Percentiles rank a stretch among this genome's conserved stretches.
phyloP scores from a whole-genome alignment of 805 yeast species.

The Wickerhamiella dianesei region DNA sequence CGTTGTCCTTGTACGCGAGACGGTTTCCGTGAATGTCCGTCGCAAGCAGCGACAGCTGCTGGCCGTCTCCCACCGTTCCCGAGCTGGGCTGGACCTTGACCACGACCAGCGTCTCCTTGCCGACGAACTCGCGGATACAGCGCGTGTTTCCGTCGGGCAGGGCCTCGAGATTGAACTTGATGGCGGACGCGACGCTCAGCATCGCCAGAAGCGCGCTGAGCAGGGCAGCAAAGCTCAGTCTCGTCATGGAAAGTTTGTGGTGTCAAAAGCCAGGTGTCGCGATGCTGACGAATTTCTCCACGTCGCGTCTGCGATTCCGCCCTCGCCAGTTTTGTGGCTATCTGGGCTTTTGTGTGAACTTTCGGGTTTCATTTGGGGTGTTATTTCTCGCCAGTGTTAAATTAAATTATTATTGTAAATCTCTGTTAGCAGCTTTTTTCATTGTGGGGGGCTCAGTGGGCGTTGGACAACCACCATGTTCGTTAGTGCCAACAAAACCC shows the following conservation, averaged over 20 bases:
- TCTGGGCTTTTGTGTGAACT: no score
- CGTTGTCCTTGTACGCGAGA: conserved; percentile 60
- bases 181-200: conserved; percentile 14
- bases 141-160: conserved; percentile 33
- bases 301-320: neutral
- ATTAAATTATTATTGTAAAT: no score
- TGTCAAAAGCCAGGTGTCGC: no score
- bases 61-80: conserved; percentile 81
- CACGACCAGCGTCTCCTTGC: conserved; percentile 75
- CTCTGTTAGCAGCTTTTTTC: no score
- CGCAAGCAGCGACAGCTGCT: conserved; percentile 45
- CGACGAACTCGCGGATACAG: conserved; percentile 86
- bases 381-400: no score
- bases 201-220: neutral
- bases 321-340: no score
- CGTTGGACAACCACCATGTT: no score
- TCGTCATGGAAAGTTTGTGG: neutral
- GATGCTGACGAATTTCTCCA: neutral
- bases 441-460: no score
- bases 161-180: conserved; percentile 25
- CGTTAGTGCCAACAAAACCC: no score
- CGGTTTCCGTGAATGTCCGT: conserved; percentile 77
- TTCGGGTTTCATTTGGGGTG: no score
- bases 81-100: conserved; percentile 53
- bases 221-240: neutral